These are phyloP conservation scores for Aspergillus wentii DNA, from an alignment of 495 filamentous ascomycete species.

Conservation along the genomic window DNA sequence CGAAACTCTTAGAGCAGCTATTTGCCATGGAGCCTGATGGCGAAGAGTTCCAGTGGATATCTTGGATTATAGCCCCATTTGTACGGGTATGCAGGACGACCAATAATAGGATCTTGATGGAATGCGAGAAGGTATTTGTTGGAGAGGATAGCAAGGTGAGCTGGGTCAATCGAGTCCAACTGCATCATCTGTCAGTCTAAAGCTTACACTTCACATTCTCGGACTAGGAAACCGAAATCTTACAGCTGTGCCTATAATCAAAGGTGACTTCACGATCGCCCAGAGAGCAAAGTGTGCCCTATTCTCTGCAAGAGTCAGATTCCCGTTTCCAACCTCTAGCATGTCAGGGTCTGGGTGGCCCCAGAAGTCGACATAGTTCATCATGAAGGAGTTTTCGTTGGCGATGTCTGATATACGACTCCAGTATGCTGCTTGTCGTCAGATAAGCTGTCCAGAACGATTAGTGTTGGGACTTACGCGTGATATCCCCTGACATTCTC, in stretches of 20 bases:
- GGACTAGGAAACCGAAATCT: slow-evolving; percentile 12
- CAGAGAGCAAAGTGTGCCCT: slow-evolving; percentile 50
- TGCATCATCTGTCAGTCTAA: slow-evolving; percentile 16
- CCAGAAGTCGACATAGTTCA: slow-evolving; percentile 47
- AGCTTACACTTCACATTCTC: background rate
- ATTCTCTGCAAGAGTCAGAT: slow-evolving; percentile 45
- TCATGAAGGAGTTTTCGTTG: slow-evolving; percentile 41
- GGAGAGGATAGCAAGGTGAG: slow-evolving; percentile 49
- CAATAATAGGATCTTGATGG: slow-evolving; percentile 53
- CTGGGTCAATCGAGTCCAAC: slow-evolving; percentile 35
- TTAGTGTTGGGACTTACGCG: background rate
- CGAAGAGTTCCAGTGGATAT: no score
- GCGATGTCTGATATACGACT: slow-evolving; percentile 34
- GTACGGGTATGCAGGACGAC: slow-evolving; percentile 53
- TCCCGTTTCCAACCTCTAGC: slow-evolving; percentile 64
- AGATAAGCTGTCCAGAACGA: slow-evolving; percentile 7
- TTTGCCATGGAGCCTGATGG: no score
- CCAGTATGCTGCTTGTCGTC: slow-evolving; percentile 28
- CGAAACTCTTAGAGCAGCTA: no score
- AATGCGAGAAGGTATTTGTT: slow-evolving; percentile 57
- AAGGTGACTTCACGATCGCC: slow-evolving; percentile 53
- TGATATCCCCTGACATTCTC: slow-evolving; percentile 52
- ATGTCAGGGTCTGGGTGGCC: slow-evolving; percentile 61
- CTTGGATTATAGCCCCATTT: slow-evolving; percentile 60
- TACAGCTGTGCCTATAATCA: slow-evolving; percentile 53